Evolutionary conservation across 805 yeast species (phyloP).

Genomic region (Candida hispaniensis): DNA sequence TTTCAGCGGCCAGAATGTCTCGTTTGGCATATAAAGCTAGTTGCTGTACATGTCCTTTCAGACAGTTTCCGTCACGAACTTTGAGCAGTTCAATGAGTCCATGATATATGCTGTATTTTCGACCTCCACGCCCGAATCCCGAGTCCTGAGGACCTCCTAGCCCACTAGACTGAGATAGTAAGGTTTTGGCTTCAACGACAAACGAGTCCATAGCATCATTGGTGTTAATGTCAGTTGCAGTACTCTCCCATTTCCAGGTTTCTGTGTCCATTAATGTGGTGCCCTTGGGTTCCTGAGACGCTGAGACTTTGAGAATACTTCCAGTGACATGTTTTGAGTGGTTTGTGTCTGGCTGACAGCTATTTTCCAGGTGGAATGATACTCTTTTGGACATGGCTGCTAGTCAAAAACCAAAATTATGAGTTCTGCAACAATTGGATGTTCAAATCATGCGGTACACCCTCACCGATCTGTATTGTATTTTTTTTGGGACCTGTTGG

Average conservation of each 20-base stretch:
- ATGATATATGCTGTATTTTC: constrained; percentile 7
- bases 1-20: constrained; percentile 8
- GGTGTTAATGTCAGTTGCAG: background rate
- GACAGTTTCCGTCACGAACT: background rate
- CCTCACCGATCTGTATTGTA: no score
- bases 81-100: background rate
- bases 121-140: constrained; percentile 14
- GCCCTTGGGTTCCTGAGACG: no score
- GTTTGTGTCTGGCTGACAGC: no score
- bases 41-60: background rate
- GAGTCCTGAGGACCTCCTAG: constrained; percentile 12
- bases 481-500: no score
- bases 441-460: no score
- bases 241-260: no score
- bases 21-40: constrained; percentile 5
- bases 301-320: constrained; percentile 7
- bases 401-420: no score
- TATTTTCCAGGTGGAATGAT: no score
- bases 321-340: no score
- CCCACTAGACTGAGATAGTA: background rate
- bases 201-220: background rate
- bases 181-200: background rate
- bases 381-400: no score
- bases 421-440: no score
- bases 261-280: no score